A percentile compares a stretch with the other conserved stretches of the same genome.
These are phyloP conservation scores for Malus hybrid DNA, from an alignment of 331 rosid genomes.

Conservation along the genomic window DNA sequence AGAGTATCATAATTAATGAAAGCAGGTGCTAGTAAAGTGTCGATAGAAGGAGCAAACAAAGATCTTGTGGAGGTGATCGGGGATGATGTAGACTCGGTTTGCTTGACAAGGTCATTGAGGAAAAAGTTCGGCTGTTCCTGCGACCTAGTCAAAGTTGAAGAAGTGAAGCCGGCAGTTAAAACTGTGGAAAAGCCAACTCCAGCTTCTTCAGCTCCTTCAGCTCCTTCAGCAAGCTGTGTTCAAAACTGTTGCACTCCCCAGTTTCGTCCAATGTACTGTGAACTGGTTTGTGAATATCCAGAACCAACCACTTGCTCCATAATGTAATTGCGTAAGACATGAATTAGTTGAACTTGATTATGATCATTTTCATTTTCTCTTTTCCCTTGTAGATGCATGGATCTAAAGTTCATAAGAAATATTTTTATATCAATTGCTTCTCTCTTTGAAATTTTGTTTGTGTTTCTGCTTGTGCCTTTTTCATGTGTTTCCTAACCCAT, in stretches of 20 bases:
- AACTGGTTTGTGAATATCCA: background rate
- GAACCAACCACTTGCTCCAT: background rate
- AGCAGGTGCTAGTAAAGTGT: conserved; percentile 3
- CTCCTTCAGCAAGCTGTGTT: background rate
- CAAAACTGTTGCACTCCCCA: background rate
- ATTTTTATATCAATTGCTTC: too few species aligned
- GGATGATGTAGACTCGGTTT: background rate
- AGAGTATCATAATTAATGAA: background rate
- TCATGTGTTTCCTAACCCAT: too few species aligned
- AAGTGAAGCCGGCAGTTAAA: too few species aligned
- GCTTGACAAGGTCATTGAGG: background rate
- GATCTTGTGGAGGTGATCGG: conserved; percentile 3
- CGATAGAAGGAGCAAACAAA: background rate
- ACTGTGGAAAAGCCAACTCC: too few species aligned
- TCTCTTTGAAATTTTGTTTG: too few species aligned
- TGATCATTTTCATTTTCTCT: too few species aligned
- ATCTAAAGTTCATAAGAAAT: too few species aligned
- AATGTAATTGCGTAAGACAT: background rate
- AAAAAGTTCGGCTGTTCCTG: conserved; percentile 5
- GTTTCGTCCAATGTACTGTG: background rate
- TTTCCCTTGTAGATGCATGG: too few species aligned
- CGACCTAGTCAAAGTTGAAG: background rate
- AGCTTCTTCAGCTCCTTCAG: too few species aligned
- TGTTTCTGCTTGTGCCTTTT: too few species aligned
- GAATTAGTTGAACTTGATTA: too few species aligned